Percentiles rank a stretch among this genome's conserved stretches.
phyloP scores from a whole-genome alignment of 2,329 filamentous ascomycete species.

The Aaosphaeria pasadenensis region DNA sequence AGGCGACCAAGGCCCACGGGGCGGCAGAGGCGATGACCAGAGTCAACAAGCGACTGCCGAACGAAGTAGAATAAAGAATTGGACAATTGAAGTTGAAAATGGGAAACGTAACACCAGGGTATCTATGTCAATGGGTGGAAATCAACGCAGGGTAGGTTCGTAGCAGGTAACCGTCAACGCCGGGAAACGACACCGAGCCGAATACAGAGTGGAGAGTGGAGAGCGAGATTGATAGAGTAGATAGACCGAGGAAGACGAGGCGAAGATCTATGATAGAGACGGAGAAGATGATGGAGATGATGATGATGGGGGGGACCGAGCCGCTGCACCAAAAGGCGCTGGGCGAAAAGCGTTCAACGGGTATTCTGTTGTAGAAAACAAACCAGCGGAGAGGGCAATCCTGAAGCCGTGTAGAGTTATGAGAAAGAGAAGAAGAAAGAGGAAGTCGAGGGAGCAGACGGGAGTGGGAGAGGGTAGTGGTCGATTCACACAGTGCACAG shows the following conservation, averaged over 20 bases:
- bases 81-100: slow-evolving; percentile 3
- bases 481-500: no score
- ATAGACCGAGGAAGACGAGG: not conserved
- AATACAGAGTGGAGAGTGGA: slow-evolving; percentile 28
- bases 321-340: slow-evolving; percentile 38
- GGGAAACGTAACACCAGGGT: slow-evolving; percentile 21
- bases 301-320: slow-evolving; percentile 27
- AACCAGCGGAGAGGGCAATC: not conserved
- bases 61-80: slow-evolving; percentile 4
- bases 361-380: no score
- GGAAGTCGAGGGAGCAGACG: slow-evolving; percentile 2
- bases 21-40: slow-evolving; percentile 1
- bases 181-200: slow-evolving; percentile 26
- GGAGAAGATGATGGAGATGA: slow-evolving; percentile 9
- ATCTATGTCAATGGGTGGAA: slow-evolving; percentile 31
- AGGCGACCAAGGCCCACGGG: slow-evolving; percentile 2
- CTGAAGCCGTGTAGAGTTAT: slow-evolving; percentile 14
- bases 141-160: slow-evolving; percentile 14
- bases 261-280: not conserved
- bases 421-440: slow-evolving; percentile 20
- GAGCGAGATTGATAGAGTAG: not conserved
- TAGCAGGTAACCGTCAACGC: slow-evolving; percentile 35
- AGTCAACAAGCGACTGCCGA: not conserved
- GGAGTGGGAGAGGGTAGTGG: no score
- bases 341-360: slow-evolving; percentile 36